Evolutionary conservation across 2,329 filamentous ascomycete genomes (phyloP), one percentile per base, ranked within the genome.

Genomic region (Aspergillus sp.): DNA sequence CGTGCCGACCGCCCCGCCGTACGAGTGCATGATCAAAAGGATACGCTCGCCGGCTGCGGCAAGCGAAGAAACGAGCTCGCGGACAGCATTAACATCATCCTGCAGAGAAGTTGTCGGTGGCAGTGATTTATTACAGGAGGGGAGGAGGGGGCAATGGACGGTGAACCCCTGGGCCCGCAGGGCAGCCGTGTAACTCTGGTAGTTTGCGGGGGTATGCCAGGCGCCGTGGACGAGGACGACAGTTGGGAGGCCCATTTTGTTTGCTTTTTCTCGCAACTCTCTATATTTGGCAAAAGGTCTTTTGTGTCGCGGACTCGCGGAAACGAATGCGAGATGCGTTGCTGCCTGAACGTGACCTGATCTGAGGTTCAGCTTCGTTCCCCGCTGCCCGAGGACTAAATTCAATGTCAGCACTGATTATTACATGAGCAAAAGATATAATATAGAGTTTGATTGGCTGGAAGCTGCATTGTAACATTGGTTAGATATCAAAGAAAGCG

Each of bases 1-100:
- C 3, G 61, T 63, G 15, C 66, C 64, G 18, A 66, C 60, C 20
- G 56, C 59, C 4, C 67, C 65, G 38, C 67, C 65, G 51, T 70
- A 70, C 13, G 67, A 68, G 43, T 69, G 67, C 59, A 68, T 62
- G 15, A 68, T 39, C 48, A 67, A 43, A 9, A 64, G 22, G 5
- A 69, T 57, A 5, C 55, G 52, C 15, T 65, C 53, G 12, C 62
- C 63, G 5, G 53, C 43, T 0, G 60, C 48, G 17, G 55, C 32
- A 2, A 64, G 57, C 8, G 26, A 32, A 9, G 20, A n/a, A 5
- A 64, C 62, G 26, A 30, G 26, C 9, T 30, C 26, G 4, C 26
- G 26, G 11, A 30, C 26, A 11, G 26, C 26, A 1, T 11, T 30
- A 9, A 30, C 26, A 11, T 30, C 26, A 3, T 62, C 60, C 9